Base-by-base conservation (phyloP, 345 rosid species). In the Corchorus olitorius region DNA sequence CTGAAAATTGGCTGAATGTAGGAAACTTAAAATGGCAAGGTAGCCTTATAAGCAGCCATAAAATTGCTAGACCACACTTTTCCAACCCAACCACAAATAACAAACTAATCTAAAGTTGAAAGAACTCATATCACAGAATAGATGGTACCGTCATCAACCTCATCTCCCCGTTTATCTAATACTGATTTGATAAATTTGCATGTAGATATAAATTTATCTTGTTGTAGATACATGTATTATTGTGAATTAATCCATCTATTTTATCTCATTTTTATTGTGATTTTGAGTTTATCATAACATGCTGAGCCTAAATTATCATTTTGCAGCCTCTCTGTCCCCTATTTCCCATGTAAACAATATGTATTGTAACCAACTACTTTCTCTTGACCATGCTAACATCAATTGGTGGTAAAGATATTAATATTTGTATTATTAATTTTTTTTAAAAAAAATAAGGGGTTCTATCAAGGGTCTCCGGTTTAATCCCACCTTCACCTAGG, bases 61-160 rank as follows among this genome's bases (percentile, higher is more conserved):
- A 50, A 76, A 46, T 64, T 76, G 59, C 72, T 34, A 17, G 73
- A 33, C 22, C 8, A 34, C n/a, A 50, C 60, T 70, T 70, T 70
- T 50, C 8, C 19, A 50, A 50, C 35, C 11, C 4, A 17, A 50
- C 27, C 16, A 70, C 16, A 12, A 9, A 16, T 50, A 22, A 5
- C 45, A 34, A 52, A 52, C 60, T 33, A 70, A 70, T 11, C 10
- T 27, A 11, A 14, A 48, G 55, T 67, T 48, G 16, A 70, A 70
- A 22, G 45, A 52, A 20, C 8, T 70, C 9, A 4, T 34, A 8
- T 70, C 9, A 6, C 16, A 10, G 60, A 34, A 52, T 14, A 5
- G 43, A 70, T 1, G 9, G 33, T 17, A 55, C n/a, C 46, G 2
- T 35, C 45, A 8, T 52, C 43, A 53, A 33, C 50, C 17, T 35